Conservation (phyloP, 805 yeast genomes). For the Kuraishia cidri region DNA sequence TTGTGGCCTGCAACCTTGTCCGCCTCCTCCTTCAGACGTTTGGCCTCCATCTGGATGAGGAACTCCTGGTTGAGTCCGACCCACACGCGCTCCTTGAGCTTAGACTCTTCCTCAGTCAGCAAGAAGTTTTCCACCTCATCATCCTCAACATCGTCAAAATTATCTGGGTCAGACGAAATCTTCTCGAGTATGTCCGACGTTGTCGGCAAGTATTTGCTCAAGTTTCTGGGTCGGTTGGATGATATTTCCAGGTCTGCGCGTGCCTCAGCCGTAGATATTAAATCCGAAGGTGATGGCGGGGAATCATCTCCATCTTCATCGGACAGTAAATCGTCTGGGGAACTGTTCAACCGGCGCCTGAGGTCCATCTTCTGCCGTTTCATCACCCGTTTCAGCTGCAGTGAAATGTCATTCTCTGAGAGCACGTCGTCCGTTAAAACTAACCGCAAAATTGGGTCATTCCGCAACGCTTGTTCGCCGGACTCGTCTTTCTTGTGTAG, state of each 20-base stretch:
- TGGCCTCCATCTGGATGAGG: constrained; percentile 76
- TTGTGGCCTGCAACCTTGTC: constrained; percentile 80
- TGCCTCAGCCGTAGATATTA: constrained; percentile 5
- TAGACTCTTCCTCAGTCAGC: constrained; percentile 61
- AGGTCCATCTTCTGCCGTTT: constrained; percentile 16
- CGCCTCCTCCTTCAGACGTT: constrained; percentile 75
- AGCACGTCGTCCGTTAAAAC: constrained; percentile 33
- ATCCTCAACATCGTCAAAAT: constrained; percentile 74
- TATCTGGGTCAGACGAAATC: constrained; percentile 51
- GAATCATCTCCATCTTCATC: too few relatives aligned
- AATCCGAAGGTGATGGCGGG: too few relatives aligned
- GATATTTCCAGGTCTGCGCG: constrained; percentile 19
- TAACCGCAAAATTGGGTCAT: constrained; percentile 33
- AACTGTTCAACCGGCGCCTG: constrained; percentile 7
- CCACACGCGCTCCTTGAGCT: constrained; percentile 80
- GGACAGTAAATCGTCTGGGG: constrained; percentile 11
- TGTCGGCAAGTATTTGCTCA: constrained; percentile 44
- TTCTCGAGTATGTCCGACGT: constrained; percentile 41
- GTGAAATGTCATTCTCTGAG: constrained; percentile 34
- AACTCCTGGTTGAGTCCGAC: constrained; percentile 82
- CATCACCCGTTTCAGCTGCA: constrained; percentile 17
- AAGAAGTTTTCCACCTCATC: constrained; percentile 60
- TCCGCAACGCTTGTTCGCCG: constrained; percentile 26
- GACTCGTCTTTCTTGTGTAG: constrained; percentile 18
- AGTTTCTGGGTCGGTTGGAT: constrained; percentile 42